Conservation (phyloP, 176 grass and related monocot species). For the Calamus simplicifolius region DNA sequence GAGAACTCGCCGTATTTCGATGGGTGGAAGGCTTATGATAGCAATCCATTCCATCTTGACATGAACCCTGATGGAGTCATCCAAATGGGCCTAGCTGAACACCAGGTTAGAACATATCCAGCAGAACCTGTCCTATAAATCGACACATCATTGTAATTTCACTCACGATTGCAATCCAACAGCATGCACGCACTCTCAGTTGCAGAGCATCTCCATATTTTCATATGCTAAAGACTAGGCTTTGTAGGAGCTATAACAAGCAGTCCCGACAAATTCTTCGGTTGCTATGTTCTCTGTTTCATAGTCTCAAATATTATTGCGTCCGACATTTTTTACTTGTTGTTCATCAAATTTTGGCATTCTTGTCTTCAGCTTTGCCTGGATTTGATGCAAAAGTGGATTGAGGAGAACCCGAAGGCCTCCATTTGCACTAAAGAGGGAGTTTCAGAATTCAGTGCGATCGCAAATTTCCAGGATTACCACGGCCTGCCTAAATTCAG, state of each 20-base stretch:
- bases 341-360: background rate
- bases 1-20: conserved; percentile 87
- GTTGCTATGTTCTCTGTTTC: too few relatives aligned
- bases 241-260: too few relatives aligned
- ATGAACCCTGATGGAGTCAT: conserved; percentile 53
- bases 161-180: too few relatives aligned
- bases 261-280: too few relatives aligned
- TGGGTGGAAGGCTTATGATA: conserved; percentile 90
- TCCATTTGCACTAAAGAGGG: conserved; percentile 74
- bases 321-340: too few relatives aligned
- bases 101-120: conserved; percentile 26
- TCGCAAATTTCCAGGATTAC: conserved; percentile 97
- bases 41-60: conserved; percentile 47
- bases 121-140: too few relatives aligned
- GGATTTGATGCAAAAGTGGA: conserved; percentile 75
- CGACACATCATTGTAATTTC: too few relatives aligned
- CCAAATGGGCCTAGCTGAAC: conserved; percentile 94
- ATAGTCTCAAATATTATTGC: too few relatives aligned
- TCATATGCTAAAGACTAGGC: too few relatives aligned
- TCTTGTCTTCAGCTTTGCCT: conserved; percentile 44
- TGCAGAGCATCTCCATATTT: too few relatives aligned
- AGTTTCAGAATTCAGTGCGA: conserved; percentile 37
- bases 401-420: conserved; percentile 58
- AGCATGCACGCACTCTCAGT: too few relatives aligned
- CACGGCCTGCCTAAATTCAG: conserved; percentile 66